Percentiles rank a stretch among this genome's conserved stretches.
These are phyloP conservation scores for Saxophila tyrrhenica DNA, from an alignment of 495 filamentous ascomycete genomes.

Conservation along the genomic window DNA sequence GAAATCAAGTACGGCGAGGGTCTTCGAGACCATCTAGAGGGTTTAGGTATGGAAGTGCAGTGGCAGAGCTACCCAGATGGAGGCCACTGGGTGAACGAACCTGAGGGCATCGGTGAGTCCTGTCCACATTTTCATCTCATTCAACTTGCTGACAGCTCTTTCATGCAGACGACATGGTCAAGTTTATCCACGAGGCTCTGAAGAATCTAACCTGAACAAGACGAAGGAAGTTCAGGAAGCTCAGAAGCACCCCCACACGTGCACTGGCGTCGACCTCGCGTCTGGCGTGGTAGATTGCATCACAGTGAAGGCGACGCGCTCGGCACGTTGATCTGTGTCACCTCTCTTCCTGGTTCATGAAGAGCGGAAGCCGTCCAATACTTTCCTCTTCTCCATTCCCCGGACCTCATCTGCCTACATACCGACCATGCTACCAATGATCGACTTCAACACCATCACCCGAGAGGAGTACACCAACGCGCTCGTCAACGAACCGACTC, in stretches of 20 bases:
- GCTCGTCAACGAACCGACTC: background rate
- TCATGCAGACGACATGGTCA: too few species aligned
- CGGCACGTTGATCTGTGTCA: background rate
- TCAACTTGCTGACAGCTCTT: too few species aligned
- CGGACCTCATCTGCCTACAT: background rate
- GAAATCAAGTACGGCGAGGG: conserved; percentile 11
- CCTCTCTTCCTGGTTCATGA: too few species aligned
- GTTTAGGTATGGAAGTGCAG: conserved; percentile 16
- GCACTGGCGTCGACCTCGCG: too few species aligned
- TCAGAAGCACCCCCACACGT: too few species aligned
- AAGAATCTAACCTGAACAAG: too few species aligned
- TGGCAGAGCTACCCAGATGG: conserved; percentile 14
- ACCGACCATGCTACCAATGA: background rate
- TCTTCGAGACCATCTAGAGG: conserved; percentile 5
- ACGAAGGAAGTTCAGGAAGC: too few species aligned
- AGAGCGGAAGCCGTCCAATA: too few species aligned
- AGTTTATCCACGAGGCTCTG: too few species aligned
- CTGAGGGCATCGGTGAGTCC: conserved; percentile 9
- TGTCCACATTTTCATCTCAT: too few species aligned
- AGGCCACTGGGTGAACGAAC: conserved; percentile 24
- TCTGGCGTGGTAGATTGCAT: too few species aligned
- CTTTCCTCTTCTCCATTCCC: background rate
- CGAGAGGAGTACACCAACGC: conserved; percentile 4
- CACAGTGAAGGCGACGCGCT: background rate
- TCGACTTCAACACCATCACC: background rate